Percentiles rank a stretch among this genome's conserved stretches.
phyloP scores from a whole-genome alignment of 78 protist genomes.

The Cavenderia fasciculata region DNA sequence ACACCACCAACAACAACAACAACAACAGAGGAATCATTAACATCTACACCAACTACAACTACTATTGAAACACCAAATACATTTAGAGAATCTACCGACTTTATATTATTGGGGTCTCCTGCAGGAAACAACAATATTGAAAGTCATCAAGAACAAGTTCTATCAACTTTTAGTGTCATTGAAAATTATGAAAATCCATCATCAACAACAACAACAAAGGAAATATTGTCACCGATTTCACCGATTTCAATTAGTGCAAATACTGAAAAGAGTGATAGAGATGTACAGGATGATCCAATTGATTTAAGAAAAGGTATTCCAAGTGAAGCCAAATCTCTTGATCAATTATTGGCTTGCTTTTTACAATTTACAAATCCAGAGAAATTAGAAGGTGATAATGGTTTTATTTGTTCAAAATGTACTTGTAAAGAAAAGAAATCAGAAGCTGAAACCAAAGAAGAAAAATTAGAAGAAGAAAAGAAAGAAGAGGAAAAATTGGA shows the following conservation, averaged over 20 bases:
- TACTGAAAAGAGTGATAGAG: background rate
- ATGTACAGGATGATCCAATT: slow-evolving; percentile 44
- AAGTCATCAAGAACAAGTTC: background rate
- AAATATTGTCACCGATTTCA: background rate
- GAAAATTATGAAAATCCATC: slow-evolving; percentile 44
- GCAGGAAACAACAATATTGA: background rate
- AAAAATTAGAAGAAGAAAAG: too few species aligned
- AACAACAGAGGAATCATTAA: background rate
- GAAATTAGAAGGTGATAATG: slow-evolving; percentile 62
- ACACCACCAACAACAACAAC: background rate
- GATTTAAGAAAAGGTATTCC: slow-evolving; percentile 66
- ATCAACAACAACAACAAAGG: background rate
- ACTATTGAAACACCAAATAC: background rate
- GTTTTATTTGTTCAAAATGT: slow-evolving; percentile 64
- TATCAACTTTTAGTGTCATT: slow-evolving; percentile 4
- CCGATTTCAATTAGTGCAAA: background rate
- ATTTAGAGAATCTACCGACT: background rate
- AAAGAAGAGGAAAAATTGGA: too few species aligned
- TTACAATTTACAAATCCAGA: slow-evolving; percentile 77
- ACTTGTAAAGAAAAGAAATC: background rate
- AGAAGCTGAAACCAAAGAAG: background rate
- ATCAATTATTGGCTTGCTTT: slow-evolving; percentile 27
- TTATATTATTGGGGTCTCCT: background rate
- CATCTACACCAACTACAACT: background rate
- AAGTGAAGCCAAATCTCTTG: slow-evolving; percentile 16